Evolutionary conservation across 768 basidiomycete species (phyloP), one percentile per base, ranked within the genome.

Genomic region (Sutorius australiensis): DNA sequence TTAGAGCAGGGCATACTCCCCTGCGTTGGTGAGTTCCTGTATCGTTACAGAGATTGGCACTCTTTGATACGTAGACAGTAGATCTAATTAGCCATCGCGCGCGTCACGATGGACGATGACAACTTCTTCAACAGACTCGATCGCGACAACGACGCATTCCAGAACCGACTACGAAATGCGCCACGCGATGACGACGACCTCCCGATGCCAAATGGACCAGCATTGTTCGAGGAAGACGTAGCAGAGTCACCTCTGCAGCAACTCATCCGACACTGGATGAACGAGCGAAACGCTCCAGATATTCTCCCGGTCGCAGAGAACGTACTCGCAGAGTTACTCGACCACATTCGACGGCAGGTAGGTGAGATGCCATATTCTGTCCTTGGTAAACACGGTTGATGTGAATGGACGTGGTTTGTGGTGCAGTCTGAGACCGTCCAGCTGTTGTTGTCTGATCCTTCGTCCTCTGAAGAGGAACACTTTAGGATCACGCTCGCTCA

Each of bases 401-500:
- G 50, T 41, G 54, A 39, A 51, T 45, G 37, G 3, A 50, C 30
- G 6, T 32, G 48, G 50, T 6, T 6, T 13, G 13, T 49, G 14
- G 37, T 21, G 49, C 62, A 95, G 92, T 84, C 86, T 54, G 84
- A 89, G 58, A 82, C 81, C 51, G 91, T 90, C 33, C 91, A 82
- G 64, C 73, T 80, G 44, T 72, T 97, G 30, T 80, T 89, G 5
- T 82, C 82, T 24, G 92, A 95, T 67, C 88, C 91, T 0, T 80
- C 83, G 34, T 86, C 90, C 3, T 91, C 87, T 1, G 92, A 95
- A 62, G 92, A 95, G 56, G 94, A 98, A 57, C 93, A 98, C 62
- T 89, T 94, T 55, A 78, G 92, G 59, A 89, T 95, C 32, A 87
- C 92, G 77, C 85, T 98, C 48, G 94, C 91, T 0, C 92, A 95